These are phyloP conservation scores for Vitis hybrid DNA, from an alignment of 177 flowering plant genomes.

Conservation along the genomic window DNA sequence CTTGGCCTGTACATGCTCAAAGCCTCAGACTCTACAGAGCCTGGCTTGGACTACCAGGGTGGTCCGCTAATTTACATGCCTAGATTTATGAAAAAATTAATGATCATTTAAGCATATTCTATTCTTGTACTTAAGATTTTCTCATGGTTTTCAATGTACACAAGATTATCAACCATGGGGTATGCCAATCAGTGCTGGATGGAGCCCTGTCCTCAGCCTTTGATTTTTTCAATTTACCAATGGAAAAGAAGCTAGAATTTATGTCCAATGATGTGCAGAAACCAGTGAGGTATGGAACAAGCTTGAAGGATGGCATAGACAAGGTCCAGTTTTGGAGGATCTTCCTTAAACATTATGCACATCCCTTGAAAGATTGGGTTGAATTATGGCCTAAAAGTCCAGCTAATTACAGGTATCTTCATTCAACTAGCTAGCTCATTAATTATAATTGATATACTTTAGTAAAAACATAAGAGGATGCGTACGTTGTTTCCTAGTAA, in stretches of 20 bases:
- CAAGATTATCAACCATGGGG: conserved; percentile 49
- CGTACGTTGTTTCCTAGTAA: too few relatives aligned
- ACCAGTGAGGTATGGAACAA: conserved; percentile 51
- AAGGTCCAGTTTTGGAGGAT: conserved; percentile 50
- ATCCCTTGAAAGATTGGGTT: conserved; percentile 49
- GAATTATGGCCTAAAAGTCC: conserved; percentile 50
- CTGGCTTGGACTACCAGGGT: too few relatives aligned
- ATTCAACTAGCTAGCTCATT: too few relatives aligned
- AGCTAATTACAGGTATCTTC: conserved; percentile 31
- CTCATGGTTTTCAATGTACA: neutral
- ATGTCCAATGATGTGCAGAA: conserved; percentile 49
- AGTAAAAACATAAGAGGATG: too few relatives aligned
- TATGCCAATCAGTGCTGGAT: conserved; percentile 26
- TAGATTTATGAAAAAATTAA: too few relatives aligned
- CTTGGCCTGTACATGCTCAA: too few relatives aligned
- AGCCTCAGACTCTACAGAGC: too few relatives aligned
- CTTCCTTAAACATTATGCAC: conserved; percentile 59
- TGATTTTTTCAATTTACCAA: conserved; percentile 42
- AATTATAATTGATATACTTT: too few relatives aligned
- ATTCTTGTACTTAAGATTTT: neutral
- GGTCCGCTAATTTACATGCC: too few relatives aligned
- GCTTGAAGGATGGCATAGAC: conserved; percentile 43
- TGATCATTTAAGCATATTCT: too few relatives aligned
- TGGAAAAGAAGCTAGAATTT: conserved; percentile 25
- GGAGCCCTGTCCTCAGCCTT: conserved; percentile 27